Evolutionary conservation across 2,329 filamentous ascomycete genomes (phyloP).

Genomic region (Scedosporium apiospermum): DNA sequence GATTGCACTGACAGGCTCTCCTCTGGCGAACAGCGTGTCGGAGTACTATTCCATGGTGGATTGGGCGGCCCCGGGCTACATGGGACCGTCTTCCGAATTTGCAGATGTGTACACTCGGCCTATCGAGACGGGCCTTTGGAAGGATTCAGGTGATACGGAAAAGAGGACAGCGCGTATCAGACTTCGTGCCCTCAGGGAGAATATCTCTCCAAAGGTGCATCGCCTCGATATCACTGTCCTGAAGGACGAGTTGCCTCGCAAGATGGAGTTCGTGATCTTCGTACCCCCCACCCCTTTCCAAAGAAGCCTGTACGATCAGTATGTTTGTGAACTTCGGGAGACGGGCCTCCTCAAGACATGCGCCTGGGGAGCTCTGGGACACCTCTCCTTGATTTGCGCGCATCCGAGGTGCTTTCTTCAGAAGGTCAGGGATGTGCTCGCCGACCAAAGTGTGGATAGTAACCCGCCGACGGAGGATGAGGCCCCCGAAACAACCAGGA

Average conservation of each 20-base stretch:
- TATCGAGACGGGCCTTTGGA: slow-evolving; percentile 62
- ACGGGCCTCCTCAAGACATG: neutral
- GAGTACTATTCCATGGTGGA: slow-evolving; percentile 86
- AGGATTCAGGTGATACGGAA: slow-evolving; percentile 48
- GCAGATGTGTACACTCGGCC: slow-evolving; percentile 58
- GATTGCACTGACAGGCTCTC: slow-evolving; percentile 80
- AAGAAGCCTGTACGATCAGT: slow-evolving; percentile 46
- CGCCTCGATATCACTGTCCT: slow-evolving; percentile 61
- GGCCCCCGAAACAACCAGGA: neutral
- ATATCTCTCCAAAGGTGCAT: slow-evolving; percentile 69
- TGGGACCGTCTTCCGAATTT: slow-evolving; percentile 63
- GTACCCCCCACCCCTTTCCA: slow-evolving; percentile 62
- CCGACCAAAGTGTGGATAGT: neutral
- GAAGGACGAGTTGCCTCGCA: slow-evolving; percentile 57
- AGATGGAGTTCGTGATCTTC: slow-evolving; percentile 73
- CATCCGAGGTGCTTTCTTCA: slow-evolving; percentile 40
- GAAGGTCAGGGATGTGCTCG: slow-evolving; percentile 17
- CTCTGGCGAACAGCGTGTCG: slow-evolving; percentile 70
- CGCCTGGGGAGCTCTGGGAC: slow-evolving; percentile 24
- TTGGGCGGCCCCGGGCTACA: slow-evolving; percentile 73
- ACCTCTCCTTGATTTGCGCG: slow-evolving; percentile 39
- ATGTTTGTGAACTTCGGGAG: slow-evolving; percentile 19
- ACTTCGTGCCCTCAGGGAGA: slow-evolving; percentile 60
- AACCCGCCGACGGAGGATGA: neutral
- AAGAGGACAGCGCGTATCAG: slow-evolving; percentile 53